Conservation (phyloP, 2,329 filamentous ascomycete genomes). For the Ophiocordyceps unilateralis region DNA sequence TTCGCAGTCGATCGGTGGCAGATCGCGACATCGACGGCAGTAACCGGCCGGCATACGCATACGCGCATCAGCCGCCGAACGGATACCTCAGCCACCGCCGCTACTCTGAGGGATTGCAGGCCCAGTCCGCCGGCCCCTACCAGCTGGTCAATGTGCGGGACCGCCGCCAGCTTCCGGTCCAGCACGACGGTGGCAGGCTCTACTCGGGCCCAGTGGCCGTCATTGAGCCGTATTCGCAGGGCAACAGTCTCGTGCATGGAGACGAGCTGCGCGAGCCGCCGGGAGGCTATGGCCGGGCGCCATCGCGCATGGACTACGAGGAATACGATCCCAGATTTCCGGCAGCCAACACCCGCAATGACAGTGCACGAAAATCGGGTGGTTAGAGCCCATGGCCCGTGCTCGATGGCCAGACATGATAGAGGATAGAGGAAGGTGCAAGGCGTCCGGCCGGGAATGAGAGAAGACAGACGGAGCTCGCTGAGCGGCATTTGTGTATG, state of each 20-base stretch:
- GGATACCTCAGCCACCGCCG: slow-evolving; percentile 3
- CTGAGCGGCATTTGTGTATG: background rate
- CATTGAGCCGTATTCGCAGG: slow-evolving; percentile 3
- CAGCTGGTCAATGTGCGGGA: slow-evolving; percentile 29
- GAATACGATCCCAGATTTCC: slow-evolving; percentile 28
- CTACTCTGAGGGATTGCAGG: no score
- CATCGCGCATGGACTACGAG: slow-evolving; percentile 10
- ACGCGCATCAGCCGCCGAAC: background rate
- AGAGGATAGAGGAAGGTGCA: no score
- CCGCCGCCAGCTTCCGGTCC: slow-evolving; percentile 21
- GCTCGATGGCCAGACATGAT: no score
- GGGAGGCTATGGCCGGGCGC: no score
- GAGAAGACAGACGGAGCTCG: background rate
- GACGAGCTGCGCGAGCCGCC: background rate
- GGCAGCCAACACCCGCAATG: slow-evolving; percentile 4
- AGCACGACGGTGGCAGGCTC: slow-evolving; percentile 9
- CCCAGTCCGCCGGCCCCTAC: slow-evolving; percentile 14
- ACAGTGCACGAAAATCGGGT: background rate
- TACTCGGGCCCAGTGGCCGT: slow-evolving; percentile 9
- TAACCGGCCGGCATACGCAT: background rate
- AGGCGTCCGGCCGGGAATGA: no score
- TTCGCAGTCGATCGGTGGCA: background rate
- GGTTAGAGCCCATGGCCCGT: background rate
- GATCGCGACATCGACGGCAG: background rate
- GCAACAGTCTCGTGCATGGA: slow-evolving; percentile 2